Base-by-base conservation (phyloP, 495 filamentous ascomycete genomes). In the Penicillium simplicissimum region DNA sequence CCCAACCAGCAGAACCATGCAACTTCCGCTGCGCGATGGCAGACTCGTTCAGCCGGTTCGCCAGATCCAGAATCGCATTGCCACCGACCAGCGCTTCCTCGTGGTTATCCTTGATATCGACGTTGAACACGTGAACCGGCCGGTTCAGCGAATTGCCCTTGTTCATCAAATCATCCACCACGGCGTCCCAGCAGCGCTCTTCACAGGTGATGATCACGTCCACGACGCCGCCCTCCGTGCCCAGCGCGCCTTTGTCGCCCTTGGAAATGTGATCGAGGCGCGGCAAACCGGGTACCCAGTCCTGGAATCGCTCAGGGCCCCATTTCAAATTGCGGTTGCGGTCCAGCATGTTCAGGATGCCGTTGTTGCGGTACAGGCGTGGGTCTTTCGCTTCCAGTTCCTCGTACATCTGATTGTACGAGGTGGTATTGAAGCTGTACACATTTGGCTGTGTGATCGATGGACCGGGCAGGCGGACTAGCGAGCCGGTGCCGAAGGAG, bases 51-150 rank as follows among this genome's bases (percentile, higher is more conserved):
- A 99, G 74, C 35, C 86, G 87, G 64, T 93, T 86, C 0, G 95
- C 96, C 38, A 99, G 81, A 66, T 98, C 96, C 28, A 97, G 82
- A 54, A 99, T 99, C 7, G 90, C 96, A 61, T 86, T 88, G 11
- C 96, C 96, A 9, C 95, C 96, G 4, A 97, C 83, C 13, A 92
- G 80, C 0, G 96, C 96, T 68, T 99, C 96, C 68, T 98, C 92
- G 71, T 98, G 94, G 67, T 98, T 99, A 77, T 99, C 96, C 73
- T 89, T 94, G 71, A 99, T 98, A 73, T 97, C 95, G 52, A 99
- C 88, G 69, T 97, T 98, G 78, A 99, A 92, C 58, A 99, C 89
- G 71, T 99, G 95, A 10, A 99, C 93, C 0, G 94, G 92, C 10
- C 90, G 81, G 75, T 98, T 98, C 25, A 98, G 80, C 7, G 86